Evolutionary conservation across 2,329 filamentous ascomycete species (phyloP).

Genomic region (Dactylella cylindrospora): DNA sequence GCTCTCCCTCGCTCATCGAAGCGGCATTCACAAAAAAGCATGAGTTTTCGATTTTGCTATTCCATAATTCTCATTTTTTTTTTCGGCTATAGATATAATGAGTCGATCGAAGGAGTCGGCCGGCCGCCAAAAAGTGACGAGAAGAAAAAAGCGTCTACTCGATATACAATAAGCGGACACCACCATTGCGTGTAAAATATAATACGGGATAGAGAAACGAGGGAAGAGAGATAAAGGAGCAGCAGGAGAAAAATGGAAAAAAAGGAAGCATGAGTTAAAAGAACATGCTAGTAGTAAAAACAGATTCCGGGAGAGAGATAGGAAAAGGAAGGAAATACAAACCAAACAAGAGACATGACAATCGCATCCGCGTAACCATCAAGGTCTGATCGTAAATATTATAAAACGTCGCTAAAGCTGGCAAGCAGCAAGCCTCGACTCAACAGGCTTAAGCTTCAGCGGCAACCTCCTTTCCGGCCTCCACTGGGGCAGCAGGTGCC

Average conservation of each 20-base stretch:
- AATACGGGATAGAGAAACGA: background rate
- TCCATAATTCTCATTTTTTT: too few species aligned
- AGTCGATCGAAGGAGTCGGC: too few species aligned
- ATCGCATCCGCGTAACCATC: background rate
- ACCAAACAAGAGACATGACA: background rate
- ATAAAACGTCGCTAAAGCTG: background rate
- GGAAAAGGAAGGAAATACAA: background rate
- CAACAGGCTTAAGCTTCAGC: conserved; percentile 33
- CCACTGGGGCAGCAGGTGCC: conserved; percentile 1
- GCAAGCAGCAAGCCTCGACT: background rate
- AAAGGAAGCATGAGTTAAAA: background rate
- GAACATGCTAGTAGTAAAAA: conserved; percentile 3
- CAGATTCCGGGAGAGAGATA: background rate
- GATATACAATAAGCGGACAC: background rate
- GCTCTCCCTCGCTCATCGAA: too few species aligned
- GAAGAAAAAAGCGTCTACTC: background rate
- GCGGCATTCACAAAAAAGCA: too few species aligned
- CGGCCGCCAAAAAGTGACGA: background rate
- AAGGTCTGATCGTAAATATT: background rate
- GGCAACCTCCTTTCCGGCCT: conserved; percentile 25
- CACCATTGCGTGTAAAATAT: background rate
- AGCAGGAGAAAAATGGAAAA: background rate
- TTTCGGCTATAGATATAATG: too few species aligned
- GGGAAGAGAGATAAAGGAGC: background rate
- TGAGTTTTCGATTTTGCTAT: too few species aligned